phyloP scores from a whole-genome alignment of 1,284 basidiomycete genomes.

The Binderoboletus segoi region DNA sequence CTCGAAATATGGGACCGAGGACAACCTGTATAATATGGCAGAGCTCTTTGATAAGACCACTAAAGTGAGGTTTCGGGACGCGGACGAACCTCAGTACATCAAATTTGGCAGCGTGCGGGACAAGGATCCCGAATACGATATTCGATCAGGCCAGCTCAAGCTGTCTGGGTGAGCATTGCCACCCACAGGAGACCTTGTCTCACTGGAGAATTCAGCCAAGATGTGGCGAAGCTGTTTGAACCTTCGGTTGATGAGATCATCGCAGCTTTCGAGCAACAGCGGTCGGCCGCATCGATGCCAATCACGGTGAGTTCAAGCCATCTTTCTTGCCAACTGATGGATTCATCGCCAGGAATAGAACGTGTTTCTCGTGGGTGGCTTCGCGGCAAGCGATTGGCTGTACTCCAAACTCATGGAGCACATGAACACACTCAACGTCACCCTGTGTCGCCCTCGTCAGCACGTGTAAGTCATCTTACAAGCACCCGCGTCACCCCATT shows the following conservation, averaged over 20 bases:
- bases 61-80: conserved; percentile 46
- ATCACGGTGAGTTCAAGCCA: conserved; percentile 32
- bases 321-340: background rate
- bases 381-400: conserved; percentile 51
- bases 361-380: conserved; percentile 45
- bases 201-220: conserved; percentile 29
- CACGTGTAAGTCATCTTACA: conserved; percentile 34
- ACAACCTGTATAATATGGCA: conserved; percentile 41
- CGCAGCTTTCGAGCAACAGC: conserved; percentile 39
- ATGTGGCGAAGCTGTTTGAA: conserved; percentile 46
- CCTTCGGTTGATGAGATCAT: conserved; percentile 46
- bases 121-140: conserved; percentile 43
- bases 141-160: conserved; percentile 47
- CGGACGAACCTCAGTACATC: conserved; percentile 45
- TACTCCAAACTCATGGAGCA: conserved; percentile 37
- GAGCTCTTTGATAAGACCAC: conserved; percentile 51
- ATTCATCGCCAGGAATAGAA: conserved; percentile 21
- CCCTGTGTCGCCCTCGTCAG: conserved; percentile 38
- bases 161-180: conserved; percentile 39
- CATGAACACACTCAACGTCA: conserved; percentile 29
- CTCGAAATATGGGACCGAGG: conserved; percentile 30
- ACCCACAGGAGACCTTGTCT: background rate
- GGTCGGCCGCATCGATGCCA: conserved; percentile 26
- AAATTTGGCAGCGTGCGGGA: conserved; percentile 49
- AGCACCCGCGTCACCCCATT: background rate